A percentile compares a stretch with the other conserved stretches of the same genome.
phyloP scores from a whole-genome alignment of 2,329 filamentous ascomycete genomes.

The Colletotrichum spaethianum region DNA sequence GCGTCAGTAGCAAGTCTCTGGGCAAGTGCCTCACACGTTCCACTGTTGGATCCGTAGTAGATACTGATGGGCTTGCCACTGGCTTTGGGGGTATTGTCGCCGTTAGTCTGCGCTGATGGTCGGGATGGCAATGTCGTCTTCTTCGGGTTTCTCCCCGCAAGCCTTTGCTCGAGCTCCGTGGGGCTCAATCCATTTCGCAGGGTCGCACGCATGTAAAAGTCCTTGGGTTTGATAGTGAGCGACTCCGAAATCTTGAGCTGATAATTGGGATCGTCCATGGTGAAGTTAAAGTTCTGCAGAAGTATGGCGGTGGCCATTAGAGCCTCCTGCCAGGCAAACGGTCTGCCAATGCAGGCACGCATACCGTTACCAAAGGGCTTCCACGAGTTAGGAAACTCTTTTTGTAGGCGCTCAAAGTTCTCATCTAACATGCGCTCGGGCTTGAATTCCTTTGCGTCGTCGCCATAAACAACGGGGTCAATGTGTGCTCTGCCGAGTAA shows the following conservation, averaged over 20 bases:
- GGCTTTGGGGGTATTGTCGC: slow-evolving; percentile 19
- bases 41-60: slow-evolving; percentile 78
- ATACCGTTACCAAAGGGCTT: slow-evolving; percentile 70
- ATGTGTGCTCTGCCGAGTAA: slow-evolving; percentile 66
- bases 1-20: slow-evolving; percentile 71
- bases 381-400: slow-evolving; percentile 53
- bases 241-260: slow-evolving; percentile 65
- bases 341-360: slow-evolving; percentile 66
- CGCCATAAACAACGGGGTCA: slow-evolving; percentile 70
- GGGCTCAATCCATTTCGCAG: slow-evolving; percentile 60
- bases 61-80: slow-evolving; percentile 65
- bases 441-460: slow-evolving; percentile 69
- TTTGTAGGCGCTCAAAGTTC: slow-evolving; percentile 55
- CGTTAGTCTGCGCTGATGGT: neutral
- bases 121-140: slow-evolving; percentile 19
- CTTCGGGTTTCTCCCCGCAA: slow-evolving; percentile 51
- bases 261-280: slow-evolving; percentile 71
- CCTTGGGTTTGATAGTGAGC: slow-evolving; percentile 72
- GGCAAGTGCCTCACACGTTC: slow-evolving; percentile 78
- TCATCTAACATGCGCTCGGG: slow-evolving; percentile 76
- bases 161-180: slow-evolving; percentile 60
- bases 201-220: slow-evolving; percentile 70
- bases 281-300: slow-evolving; percentile 78
- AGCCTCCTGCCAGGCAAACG: slow-evolving; percentile 69
- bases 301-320: slow-evolving; percentile 65